Conservation (phyloP, 179 eudicot genomes). For the Vitellaria paradoxa region DNA sequence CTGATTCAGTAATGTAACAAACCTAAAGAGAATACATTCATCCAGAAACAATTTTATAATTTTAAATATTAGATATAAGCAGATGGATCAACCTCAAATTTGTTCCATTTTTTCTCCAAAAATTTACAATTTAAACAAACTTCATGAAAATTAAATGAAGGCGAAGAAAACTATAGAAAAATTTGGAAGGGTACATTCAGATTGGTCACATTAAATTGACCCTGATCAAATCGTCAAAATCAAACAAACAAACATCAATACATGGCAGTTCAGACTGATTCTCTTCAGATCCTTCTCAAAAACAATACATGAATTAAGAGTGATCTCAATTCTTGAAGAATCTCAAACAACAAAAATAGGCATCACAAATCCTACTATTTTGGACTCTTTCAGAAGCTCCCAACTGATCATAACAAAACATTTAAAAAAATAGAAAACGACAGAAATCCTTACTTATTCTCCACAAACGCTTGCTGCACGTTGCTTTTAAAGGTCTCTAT, state of each 20-base stretch:
- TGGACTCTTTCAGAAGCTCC: background rate
- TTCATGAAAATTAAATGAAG: background rate
- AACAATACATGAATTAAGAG: background rate
- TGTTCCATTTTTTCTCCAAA: background rate
- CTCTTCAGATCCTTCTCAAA: conserved; percentile 8
- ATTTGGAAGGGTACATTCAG: background rate
- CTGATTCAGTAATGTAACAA: conserved; percentile 73
- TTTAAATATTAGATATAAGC: background rate
- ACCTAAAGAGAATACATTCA: conserved; percentile 30
- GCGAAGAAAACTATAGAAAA: background rate
- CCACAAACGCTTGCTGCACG: conserved; percentile 72
- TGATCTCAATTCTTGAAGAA: background rate
- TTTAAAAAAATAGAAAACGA: background rate
- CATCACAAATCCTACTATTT: background rate
- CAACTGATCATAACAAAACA: background rate
- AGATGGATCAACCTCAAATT: background rate
- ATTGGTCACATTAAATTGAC: background rate
- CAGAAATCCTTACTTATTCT: conserved; percentile 59
- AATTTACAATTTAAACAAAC: background rate
- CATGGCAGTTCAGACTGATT: background rate
- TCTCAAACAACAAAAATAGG: background rate
- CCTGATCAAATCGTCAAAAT: background rate
- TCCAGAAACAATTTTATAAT: no score
- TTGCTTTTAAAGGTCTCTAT: conserved; percentile 63
- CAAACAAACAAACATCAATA: background rate